phyloP scores from a whole-genome alignment of 257 asterid genomes.

The Cinchona pubescens region DNA sequence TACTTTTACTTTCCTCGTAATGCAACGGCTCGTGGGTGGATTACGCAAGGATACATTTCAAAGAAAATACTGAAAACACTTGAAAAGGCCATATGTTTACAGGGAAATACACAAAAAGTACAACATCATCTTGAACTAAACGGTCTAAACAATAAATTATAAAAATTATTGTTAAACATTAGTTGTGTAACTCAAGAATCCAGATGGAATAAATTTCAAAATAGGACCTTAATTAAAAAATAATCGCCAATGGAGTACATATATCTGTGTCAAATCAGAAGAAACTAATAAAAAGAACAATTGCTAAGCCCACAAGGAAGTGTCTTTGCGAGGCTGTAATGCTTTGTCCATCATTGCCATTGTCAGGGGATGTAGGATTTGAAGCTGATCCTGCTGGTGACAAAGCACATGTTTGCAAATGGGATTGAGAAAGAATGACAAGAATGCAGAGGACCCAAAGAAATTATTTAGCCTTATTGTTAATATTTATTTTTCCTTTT shows the following conservation, averaged over 20 bases:
- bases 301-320: constrained; percentile 22
- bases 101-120: no score
- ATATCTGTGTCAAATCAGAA: constrained; percentile 10
- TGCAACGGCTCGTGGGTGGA: no score
- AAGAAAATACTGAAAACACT: no score
- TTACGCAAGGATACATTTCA: no score
- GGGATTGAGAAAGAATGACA: neutral
- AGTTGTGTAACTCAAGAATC: neutral
- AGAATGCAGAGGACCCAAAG: neutral
- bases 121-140: no score
- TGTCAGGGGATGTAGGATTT: constrained; percentile 12
- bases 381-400: constrained; percentile 21
- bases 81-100: no score
- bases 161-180: neutral
- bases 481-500: neutral
- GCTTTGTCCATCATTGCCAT: neutral
- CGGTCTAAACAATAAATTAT: neutral
- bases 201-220: neutral
- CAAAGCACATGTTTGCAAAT: neutral
- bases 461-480: neutral
- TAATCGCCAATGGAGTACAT: neutral
- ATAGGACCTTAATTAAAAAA: neutral
- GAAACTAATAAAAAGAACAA: constrained; percentile 13
- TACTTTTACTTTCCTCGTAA: no score
- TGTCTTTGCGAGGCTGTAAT: constrained; percentile 16